phyloP scores from a whole-genome alignment of 202 grass and related monocot genomes.

The Carex sylvatica region DNA sequence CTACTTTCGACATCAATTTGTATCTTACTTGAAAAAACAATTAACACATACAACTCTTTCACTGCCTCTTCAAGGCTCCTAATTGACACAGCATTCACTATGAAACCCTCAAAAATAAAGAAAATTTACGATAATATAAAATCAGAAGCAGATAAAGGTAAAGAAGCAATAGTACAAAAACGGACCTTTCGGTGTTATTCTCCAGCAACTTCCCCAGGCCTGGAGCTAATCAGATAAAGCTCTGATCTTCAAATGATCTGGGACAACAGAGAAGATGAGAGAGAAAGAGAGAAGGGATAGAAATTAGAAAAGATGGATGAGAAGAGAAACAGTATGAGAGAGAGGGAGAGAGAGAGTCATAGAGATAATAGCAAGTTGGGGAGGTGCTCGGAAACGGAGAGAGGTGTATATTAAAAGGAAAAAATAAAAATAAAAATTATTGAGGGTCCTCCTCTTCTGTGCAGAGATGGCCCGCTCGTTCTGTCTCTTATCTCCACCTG shows the following conservation, averaged over 20 bases:
- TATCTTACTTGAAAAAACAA: neutral
- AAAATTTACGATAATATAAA: neutral
- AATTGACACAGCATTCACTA: constrained; percentile 12
- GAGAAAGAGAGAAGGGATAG: neutral
- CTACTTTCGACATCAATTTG: neutral
- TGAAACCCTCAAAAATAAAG: neutral
- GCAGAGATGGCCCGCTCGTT: constrained; percentile 17
- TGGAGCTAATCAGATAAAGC: constrained; percentile 20
- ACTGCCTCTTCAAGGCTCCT: neutral
- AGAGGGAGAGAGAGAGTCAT: neutral
- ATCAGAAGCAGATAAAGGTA: neutral
- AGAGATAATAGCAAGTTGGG: constrained; percentile 16
- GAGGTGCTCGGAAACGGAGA: constrained; percentile 25
- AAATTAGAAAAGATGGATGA: neutral
- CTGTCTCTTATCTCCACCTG: neutral
- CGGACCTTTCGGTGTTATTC: constrained; percentile 4
- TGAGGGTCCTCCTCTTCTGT: neutral
- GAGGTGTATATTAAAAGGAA: constrained; percentile 21
- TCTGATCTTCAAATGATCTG: constrained; percentile 43
- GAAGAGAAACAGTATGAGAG: neutral
- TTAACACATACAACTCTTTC: neutral
- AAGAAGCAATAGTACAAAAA: neutral
- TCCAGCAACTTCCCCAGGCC: neutral
- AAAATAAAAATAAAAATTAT: neutral
- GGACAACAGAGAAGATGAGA: constrained; percentile 23